phyloP scores from a whole-genome alignment of 139 green algal species.

The Trebouxia sp. region DNA sequence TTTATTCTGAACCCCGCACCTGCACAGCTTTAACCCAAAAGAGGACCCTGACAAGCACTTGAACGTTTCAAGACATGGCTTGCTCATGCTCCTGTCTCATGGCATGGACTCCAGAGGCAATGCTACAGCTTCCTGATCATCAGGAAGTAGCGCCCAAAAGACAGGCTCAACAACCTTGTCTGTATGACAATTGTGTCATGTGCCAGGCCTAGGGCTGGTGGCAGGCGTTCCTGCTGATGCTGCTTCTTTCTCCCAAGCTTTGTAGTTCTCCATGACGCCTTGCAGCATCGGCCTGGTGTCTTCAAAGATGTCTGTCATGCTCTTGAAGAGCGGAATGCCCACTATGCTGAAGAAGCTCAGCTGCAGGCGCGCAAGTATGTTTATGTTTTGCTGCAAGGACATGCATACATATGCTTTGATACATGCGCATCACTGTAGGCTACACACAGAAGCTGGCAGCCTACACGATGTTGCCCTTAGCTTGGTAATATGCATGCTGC shows the following conservation, averaged over 20 bases:
- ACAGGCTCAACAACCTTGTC: neutral
- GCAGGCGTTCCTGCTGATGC: neutral
- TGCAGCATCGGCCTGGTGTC: neutral
- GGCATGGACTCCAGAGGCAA: neutral
- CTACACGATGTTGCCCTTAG: too few species aligned
- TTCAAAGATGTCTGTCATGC: constrained; percentile 16
- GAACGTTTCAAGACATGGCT: too few species aligned
- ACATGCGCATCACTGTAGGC: too few species aligned
- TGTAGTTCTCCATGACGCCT: constrained; percentile 31
- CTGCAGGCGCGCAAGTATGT: too few species aligned
- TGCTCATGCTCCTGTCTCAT: too few species aligned
- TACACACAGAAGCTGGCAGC: too few species aligned
- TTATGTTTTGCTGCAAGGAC: too few species aligned
- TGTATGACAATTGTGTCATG: neutral
- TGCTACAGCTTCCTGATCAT: neutral
- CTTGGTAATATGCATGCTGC: too few species aligned
- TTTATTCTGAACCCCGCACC: too few species aligned
- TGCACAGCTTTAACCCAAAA: too few species aligned
- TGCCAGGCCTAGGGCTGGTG: neutral
- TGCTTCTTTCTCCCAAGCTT: neutral
- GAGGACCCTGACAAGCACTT: too few species aligned
- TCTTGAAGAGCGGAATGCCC: constrained; percentile 24
- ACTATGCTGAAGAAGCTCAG: constrained; percentile 29
- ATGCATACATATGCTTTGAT: too few species aligned
- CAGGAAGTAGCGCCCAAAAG: neutral